These are phyloP conservation scores for Teratosphaeria destructans DNA, from an alignment of 2,329 filamentous ascomycete species.

Conservation along the genomic window DNA sequence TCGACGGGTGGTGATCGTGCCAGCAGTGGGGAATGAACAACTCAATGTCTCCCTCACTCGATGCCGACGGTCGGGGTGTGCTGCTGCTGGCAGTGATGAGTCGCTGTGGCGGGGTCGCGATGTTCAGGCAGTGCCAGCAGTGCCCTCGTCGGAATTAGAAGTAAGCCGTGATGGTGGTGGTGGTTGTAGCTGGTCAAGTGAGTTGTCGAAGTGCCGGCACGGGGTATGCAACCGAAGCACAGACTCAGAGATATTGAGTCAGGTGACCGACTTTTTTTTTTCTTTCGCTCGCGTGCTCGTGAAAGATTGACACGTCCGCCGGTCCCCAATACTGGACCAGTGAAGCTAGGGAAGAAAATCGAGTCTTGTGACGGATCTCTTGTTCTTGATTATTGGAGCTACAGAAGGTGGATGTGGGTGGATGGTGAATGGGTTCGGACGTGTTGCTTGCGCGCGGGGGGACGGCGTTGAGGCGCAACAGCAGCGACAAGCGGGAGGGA, in stretches of 20 bases:
- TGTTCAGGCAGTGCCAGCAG: neutral
- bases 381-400: slow-evolving; percentile 1
- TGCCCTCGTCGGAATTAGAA: neutral
- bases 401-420: neutral
- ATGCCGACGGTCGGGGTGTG: neutral
- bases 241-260: neutral
- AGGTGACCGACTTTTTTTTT: neutral
- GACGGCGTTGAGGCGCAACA: neutral
- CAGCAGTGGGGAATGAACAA: slow-evolving; percentile 16
- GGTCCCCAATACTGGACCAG: neutral
- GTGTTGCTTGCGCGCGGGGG: neutral
- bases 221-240: neutral
- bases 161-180: neutral
- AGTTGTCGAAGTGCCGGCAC: neutral
- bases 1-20: slow-evolving; percentile 1
- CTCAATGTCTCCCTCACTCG: slow-evolving; percentile 15
- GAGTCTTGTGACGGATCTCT: neutral
- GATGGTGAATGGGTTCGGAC: neutral
- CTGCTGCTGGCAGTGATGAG: neutral
- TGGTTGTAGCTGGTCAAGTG: neutral
- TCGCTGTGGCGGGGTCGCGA: neutral
- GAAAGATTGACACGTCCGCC: neutral
- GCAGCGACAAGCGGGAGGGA: neutral
- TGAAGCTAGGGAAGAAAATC: neutral
- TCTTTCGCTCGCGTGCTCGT: neutral